Evolutionary conservation across 2,329 filamentous ascomycete species (phyloP).

Genomic region (Cercospora janseana): DNA sequence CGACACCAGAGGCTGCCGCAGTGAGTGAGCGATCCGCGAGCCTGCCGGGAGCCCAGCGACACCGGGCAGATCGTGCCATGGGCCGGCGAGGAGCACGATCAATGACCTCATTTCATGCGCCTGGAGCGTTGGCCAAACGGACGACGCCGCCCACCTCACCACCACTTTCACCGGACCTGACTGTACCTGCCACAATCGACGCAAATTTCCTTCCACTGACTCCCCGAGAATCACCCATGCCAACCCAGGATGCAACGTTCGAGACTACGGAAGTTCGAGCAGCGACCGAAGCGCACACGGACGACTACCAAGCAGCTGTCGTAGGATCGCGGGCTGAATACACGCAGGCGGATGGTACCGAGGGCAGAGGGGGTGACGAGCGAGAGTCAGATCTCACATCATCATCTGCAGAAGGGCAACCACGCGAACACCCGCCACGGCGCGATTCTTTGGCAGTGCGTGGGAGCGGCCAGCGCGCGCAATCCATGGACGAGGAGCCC

Average conservation of each 20-base stretch:
- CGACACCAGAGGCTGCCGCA: conserved; percentile 5
- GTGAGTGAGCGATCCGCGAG: conserved; percentile 17
- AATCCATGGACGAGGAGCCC: conserved; percentile 42
- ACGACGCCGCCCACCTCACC: conserved; percentile 1
- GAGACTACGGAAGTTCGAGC: not conserved
- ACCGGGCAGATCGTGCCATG: conserved; percentile 29
- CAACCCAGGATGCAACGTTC: not conserved
- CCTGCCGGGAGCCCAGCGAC: conserved; percentile 27
- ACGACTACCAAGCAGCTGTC: not conserved
- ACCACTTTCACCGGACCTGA: conserved; percentile 1
- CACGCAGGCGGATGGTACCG: not conserved
- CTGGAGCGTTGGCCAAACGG: conserved; percentile 2
- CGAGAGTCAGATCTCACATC: not conserved
- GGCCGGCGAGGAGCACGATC: conserved; percentile 19
- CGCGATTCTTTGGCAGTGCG: conserved; percentile 3
- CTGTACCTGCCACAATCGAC: not conserved
- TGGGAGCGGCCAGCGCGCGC: conserved; percentile 7
- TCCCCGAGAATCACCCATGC: conserved; percentile 30
- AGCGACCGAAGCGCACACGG: not conserved
- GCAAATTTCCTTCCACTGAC: conserved; percentile 25
- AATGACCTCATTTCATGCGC: conserved; percentile 25
- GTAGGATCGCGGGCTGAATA: not conserved
- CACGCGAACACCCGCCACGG: conserved; percentile 7
- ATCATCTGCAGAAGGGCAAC: not conserved
- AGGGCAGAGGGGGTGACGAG: too few species aligned